Percentiles rank a stretch among this genome's conserved stretches.
Conservation (phyloP, 345 rosid genomes). For the Eucalyptus brandiana region DNA sequence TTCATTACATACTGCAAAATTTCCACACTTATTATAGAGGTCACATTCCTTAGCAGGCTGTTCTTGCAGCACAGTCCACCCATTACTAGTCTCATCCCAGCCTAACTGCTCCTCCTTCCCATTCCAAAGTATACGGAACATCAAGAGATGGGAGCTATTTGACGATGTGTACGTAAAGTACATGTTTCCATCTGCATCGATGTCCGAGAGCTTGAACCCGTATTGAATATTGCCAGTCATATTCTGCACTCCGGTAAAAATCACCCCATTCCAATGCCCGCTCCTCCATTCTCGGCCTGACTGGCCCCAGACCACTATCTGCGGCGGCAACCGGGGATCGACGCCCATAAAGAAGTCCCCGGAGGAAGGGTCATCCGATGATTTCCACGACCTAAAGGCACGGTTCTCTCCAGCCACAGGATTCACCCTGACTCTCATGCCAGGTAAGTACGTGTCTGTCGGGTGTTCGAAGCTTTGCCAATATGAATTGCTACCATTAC, state of each 20-base stretch:
- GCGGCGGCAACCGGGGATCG: constrained; percentile 57
- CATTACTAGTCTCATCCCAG: constrained; percentile 30
- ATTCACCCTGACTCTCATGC: constrained; percentile 44
- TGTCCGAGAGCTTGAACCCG: constrained; percentile 46
- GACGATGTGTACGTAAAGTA: constrained; percentile 48
- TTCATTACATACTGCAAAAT: constrained; percentile 40
- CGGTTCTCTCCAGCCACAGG: constrained; percentile 19
- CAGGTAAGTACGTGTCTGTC: constrained; percentile 46
- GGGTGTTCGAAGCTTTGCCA: constrained; percentile 70
- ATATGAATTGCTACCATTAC: background rate
- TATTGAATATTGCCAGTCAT: constrained; percentile 37
- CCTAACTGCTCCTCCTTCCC: constrained; percentile 49
- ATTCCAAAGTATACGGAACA: constrained; percentile 31
- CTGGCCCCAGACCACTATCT: constrained; percentile 60
- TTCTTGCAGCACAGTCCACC: constrained; percentile 37
- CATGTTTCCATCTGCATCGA: constrained; percentile 21
- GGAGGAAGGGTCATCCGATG: constrained; percentile 42
- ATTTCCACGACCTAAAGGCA: constrained; percentile 50
- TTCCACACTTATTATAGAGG: constrained; percentile 63
- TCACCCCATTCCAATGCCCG: constrained; percentile 58
- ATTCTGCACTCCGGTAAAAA: constrained; percentile 51
- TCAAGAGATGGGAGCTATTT: constrained; percentile 17
- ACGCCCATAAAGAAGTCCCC: constrained; percentile 50
- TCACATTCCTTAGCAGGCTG: constrained; percentile 59
- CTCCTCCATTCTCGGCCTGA: constrained; percentile 62